A percentile compares a stretch with the other conserved stretches of the same genome.
These are phyloP conservation scores for Cornus suecica DNA, from an alignment of 148 eudicot species.

Conservation along the genomic window DNA sequence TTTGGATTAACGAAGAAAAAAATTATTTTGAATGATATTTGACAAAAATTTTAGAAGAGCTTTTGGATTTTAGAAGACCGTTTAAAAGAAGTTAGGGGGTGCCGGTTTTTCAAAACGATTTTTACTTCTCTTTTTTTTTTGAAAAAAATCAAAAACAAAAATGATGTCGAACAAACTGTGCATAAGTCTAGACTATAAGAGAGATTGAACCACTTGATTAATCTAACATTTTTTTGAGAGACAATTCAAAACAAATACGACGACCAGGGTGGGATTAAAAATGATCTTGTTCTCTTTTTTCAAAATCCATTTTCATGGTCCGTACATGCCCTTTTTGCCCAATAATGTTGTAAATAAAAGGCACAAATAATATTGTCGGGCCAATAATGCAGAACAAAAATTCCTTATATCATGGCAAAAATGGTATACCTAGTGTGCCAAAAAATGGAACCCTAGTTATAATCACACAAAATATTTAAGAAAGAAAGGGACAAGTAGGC, in stretches of 20 bases:
- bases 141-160: too few species aligned
- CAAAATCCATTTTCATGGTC: conserved; percentile 11
- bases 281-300: conserved; percentile 27
- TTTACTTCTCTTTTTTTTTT: too few species aligned
- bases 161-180: too few species aligned
- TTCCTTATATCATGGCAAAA: conserved; percentile 32
- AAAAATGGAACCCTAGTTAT: background rate
- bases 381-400: conserved; percentile 30
- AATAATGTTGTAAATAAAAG: conserved; percentile 14
- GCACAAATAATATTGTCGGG: conserved; percentile 43
- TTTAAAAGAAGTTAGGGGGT: too few species aligned
- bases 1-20: too few species aligned
- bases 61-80: too few species aligned
- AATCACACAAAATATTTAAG: background rate
- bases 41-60: too few species aligned
- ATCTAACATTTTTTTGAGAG: background rate
- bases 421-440: too few species aligned
- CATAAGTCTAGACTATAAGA: too few species aligned
- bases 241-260: conserved; percentile 13
- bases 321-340: conserved; percentile 23
- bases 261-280: conserved; percentile 19
- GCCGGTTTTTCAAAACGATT: too few species aligned
- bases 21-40: too few species aligned
- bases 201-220: too few species aligned
- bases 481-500: background rate